Conservation (phyloP, 768 basidiomycete genomes). For the Leccinum rimulosum region DNA sequence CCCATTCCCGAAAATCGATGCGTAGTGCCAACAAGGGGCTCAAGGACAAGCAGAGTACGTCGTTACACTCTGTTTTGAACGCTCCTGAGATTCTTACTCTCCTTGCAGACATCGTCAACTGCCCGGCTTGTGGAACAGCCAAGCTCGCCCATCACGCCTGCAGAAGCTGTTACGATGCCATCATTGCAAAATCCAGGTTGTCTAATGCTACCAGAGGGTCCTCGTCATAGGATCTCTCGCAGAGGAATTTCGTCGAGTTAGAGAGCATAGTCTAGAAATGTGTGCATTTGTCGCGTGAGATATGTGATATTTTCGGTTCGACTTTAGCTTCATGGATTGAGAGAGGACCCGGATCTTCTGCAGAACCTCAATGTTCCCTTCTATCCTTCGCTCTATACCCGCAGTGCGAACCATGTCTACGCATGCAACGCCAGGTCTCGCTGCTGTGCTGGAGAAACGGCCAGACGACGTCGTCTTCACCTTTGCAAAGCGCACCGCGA, state of each 20-base stretch:
- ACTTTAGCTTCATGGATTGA: background rate
- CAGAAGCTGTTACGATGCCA: constrained; percentile 61
- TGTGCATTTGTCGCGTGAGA: constrained; percentile 7
- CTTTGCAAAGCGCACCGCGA: constrained; percentile 86
- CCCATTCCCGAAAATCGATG: constrained; percentile 95
- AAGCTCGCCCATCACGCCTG: constrained; percentile 91
- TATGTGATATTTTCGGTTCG: background rate
- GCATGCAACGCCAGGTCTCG: constrained; percentile 37
- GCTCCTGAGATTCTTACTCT: constrained; percentile 1
- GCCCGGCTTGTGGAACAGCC: constrained; percentile 83
- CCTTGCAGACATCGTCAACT: constrained; percentile 77
- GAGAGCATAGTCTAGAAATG: background rate
- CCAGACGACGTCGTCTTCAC: constrained; percentile 89
- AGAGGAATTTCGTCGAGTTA: background rate
- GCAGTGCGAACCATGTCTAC: constrained; percentile 35
- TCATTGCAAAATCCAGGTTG: constrained; percentile 23
- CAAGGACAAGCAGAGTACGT: constrained; percentile 85
- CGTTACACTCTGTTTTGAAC: background rate
- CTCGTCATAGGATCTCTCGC: background rate
- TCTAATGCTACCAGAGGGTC: constrained; percentile 2
- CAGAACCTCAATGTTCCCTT: constrained; percentile 18
- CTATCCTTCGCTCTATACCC: constrained; percentile 9
- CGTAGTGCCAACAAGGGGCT: constrained; percentile 90
- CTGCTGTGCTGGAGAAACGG: constrained; percentile 61
- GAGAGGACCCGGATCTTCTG: constrained; percentile 3